phyloP scores from a whole-genome alignment of 129 eudicot species.

The Apium graveolens region DNA sequence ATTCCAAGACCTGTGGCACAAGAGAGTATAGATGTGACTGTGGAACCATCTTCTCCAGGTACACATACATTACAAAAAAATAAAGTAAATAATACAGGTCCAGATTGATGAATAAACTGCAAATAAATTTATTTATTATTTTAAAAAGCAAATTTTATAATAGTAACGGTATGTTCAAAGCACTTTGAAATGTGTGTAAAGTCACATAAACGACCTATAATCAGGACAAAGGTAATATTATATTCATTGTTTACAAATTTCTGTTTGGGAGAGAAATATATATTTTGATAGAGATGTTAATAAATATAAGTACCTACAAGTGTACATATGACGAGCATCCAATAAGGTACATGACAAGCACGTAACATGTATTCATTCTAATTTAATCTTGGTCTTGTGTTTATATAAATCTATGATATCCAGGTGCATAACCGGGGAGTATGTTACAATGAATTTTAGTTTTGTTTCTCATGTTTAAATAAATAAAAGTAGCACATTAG shows the following conservation, averaged over 20 bases:
- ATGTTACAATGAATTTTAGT: background rate
- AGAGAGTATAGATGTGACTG: conserved; percentile 52
- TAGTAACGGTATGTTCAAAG: background rate
- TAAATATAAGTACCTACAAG: background rate
- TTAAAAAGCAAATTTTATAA: too few relatives aligned
- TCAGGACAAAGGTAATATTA: background rate
- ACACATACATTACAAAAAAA: conserved; percentile 6
- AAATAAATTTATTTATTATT: too few relatives aligned
- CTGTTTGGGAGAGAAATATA: background rate
- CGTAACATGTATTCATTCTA: background rate
- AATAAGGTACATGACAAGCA: background rate
- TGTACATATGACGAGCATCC: background rate
- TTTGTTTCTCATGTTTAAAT: background rate
- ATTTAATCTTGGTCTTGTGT: background rate
- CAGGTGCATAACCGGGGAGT: background rate
- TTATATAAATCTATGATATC: background rate
- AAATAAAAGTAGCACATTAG: background rate
- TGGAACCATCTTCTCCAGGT: conserved; percentile 56
- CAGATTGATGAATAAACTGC: background rate
- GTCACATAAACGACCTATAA: background rate
- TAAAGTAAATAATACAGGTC: background rate
- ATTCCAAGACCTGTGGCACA: conserved; percentile 50
- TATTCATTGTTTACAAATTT: too few relatives aligned
- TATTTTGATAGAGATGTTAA: too few relatives aligned
- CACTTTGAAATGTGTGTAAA: background rate